Evolutionary conservation across 345 rosid genomes (phyloP).

Genomic region (Rhodamnia argentea): DNA sequence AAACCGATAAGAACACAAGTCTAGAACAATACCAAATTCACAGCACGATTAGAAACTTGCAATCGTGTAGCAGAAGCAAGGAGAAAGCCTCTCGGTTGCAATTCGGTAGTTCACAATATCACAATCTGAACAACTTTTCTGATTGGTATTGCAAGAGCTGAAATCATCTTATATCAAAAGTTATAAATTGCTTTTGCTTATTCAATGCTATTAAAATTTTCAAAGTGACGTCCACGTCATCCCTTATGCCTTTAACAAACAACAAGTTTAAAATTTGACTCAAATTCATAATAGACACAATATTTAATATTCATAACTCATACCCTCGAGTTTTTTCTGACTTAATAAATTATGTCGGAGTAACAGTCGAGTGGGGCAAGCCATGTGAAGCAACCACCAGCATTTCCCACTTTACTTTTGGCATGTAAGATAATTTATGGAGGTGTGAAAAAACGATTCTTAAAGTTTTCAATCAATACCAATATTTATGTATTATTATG

Average conservation of each 20-base stretch:
- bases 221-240: neutral
- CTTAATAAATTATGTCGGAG: neutral
- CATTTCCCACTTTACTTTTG: neutral
- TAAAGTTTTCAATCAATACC: neutral
- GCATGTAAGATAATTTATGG: neutral
- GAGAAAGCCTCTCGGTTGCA: no score
- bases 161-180: no score
- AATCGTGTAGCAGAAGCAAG: no score
- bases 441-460: neutral
- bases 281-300: neutral
- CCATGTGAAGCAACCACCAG: neutral
- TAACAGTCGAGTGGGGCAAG: neutral
- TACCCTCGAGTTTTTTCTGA: neutral
- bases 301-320: neutral
- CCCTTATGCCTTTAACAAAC: neutral
- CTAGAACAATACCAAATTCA: no score
- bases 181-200: neutral
- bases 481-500: neutral
- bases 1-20: no score
- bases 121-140: no score
- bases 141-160: no score
- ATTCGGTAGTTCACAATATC: no score
- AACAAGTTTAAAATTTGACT: neutral
- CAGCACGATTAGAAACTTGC: no score
- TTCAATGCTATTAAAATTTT: neutral